Conservation (phyloP, 2,329 filamentous ascomycete species). For the Pseudogymnoascus sp. region DNA sequence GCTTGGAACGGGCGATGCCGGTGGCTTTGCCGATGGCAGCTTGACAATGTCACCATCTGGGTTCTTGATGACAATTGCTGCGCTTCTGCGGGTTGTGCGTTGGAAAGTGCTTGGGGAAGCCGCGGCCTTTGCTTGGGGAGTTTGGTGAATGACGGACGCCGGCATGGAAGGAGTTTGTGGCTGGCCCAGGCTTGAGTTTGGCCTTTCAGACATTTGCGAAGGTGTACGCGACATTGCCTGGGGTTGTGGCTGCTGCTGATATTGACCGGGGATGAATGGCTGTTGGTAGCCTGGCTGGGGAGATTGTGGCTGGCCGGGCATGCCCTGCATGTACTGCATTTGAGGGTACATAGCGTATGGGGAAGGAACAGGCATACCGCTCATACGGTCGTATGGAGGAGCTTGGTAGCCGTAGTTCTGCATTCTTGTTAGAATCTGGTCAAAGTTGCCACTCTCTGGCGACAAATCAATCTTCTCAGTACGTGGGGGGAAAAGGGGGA, state of each 20-base stretch:
- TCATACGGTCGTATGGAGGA: conserved; percentile 40
- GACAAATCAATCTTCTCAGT: conserved; percentile 48
- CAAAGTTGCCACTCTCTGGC: conserved; percentile 62
- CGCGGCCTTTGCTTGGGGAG: conserved; percentile 42
- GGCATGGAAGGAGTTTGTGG: conserved; percentile 28
- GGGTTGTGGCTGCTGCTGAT: conserved; percentile 45
- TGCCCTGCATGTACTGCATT: conserved; percentile 43
- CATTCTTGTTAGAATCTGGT: conserved; percentile 50
- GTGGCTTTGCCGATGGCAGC: conserved; percentile 56
- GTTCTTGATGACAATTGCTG: conserved; percentile 77
- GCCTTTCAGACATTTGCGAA: conserved; percentile 67
- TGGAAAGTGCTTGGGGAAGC: conserved; percentile 32
- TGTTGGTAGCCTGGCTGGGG: conserved; percentile 42
- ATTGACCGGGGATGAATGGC: conserved; percentile 28
- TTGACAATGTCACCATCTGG: conserved; percentile 70
- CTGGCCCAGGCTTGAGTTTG: conserved; percentile 36
- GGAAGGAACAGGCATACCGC: conserved; percentile 31
- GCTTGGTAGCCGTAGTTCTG: conserved; percentile 56
- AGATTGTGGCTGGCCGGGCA: conserved; percentile 34
- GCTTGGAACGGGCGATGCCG: conserved; percentile 48
- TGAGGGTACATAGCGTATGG: conserved; percentile 36
- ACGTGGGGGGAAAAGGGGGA: conserved; percentile 22
- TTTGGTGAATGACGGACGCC: conserved; percentile 41
- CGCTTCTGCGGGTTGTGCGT: conserved; percentile 47
- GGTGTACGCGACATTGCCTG: conserved; percentile 72